A percentile compares a stretch with the other conserved stretches of the same genome.
Evolutionary conservation across 2,329 filamentous ascomycete species (phyloP).

Genomic region (Botrytis hyacinthi): DNA sequence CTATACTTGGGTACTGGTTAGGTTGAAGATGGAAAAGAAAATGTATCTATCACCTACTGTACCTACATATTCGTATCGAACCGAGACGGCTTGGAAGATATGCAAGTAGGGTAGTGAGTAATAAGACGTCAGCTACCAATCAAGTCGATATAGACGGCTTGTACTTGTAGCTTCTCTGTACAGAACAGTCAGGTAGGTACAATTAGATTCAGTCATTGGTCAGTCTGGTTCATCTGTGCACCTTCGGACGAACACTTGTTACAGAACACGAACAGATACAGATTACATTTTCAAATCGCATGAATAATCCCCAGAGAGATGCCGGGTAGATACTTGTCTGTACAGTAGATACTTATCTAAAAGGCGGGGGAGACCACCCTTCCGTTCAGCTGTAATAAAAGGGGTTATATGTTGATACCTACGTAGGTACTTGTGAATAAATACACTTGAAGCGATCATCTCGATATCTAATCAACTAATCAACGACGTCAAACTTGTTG

Average conservation of each 20-base stretch:
- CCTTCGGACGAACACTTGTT: neutral
- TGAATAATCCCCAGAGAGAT: slow-evolving; percentile 6
- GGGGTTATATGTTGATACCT: neutral
- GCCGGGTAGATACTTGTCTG: neutral
- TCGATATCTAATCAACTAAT: too few species aligned
- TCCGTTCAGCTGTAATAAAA: neutral
- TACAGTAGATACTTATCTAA: neutral
- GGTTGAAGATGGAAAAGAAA: neutral
- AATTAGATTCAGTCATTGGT: neutral
- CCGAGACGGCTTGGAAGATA: neutral
- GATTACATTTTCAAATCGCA: slow-evolving; percentile 1
- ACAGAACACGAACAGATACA: neutral
- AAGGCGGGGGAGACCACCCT: slow-evolving; percentile 4
- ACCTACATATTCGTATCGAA: neutral
- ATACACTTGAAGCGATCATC: too few species aligned
- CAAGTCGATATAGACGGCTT: neutral
- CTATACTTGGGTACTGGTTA: neutral
- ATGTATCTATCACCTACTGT: neutral
- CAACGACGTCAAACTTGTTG: neutral
- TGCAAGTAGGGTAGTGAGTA: neutral
- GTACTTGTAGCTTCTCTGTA: neutral
- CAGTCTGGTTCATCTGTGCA: slow-evolving; percentile 10
- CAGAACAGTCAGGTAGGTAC: neutral
- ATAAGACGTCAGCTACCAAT: neutral
- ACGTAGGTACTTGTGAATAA: too few species aligned